A percentile compares a stretch with the other conserved stretches of the same genome.
Evolutionary conservation across 768 basidiomycete genomes (phyloP).

Genomic region (Leccinellum albellum): DNA sequence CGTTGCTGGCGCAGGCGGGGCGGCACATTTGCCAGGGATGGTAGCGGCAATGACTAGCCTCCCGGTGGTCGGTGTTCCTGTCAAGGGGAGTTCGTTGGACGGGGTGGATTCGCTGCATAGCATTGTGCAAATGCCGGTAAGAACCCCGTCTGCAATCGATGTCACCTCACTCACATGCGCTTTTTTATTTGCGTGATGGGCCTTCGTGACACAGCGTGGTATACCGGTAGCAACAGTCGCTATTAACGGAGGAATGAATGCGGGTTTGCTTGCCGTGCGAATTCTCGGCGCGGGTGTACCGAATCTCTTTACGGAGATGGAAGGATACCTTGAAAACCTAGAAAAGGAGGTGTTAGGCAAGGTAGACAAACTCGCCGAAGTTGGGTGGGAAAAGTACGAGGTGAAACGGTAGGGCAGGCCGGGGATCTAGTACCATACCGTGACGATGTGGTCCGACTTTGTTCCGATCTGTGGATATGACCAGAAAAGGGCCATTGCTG

Average conservation of each 20-base stretch:
- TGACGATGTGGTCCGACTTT: too few species aligned
- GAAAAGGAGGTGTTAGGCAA: constrained; percentile 78
- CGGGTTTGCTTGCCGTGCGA: constrained; percentile 85
- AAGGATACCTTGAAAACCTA: constrained; percentile 62
- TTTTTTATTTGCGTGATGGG: background rate
- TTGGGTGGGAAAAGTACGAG: constrained; percentile 86
- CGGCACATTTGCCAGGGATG: constrained; percentile 98
- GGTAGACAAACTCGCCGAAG: constrained; percentile 65
- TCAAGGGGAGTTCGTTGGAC: constrained; percentile 89
- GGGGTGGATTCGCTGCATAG: constrained; percentile 96
- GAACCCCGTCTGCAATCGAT: constrained; percentile 27
- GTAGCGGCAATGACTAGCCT: constrained; percentile 90
- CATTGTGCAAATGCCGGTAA: constrained; percentile 98
- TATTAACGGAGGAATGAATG: constrained; percentile 93
- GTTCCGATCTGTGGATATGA: too few species aligned
- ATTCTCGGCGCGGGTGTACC: constrained; percentile 82
- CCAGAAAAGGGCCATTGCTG: too few species aligned
- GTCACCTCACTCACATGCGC: background rate
- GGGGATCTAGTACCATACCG: too few species aligned
- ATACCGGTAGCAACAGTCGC: constrained; percentile 97
- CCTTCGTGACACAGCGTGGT: constrained; percentile 58
- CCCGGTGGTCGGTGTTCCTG: constrained; percentile 95
- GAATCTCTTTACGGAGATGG: constrained; percentile 59
- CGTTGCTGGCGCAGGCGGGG: constrained; percentile 97
- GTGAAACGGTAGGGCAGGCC: constrained; percentile 34